These are phyloP conservation scores for Termitomyces sp. DNA, from an alignment of 768 basidiomycete genomes.

Conservation along the genomic window DNA sequence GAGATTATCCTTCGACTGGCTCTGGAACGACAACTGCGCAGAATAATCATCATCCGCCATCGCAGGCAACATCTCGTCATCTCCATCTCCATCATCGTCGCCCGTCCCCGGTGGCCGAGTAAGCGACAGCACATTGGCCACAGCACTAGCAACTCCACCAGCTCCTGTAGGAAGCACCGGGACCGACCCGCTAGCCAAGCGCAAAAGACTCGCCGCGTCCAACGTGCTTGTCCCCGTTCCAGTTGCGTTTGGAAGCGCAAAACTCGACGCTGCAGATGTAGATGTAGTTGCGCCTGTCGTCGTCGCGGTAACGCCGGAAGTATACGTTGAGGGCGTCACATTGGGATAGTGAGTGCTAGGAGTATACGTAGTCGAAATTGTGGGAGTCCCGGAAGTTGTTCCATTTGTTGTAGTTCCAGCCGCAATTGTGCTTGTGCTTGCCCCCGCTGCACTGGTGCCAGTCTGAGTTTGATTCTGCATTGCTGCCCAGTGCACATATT, in stretches of 20 bases:
- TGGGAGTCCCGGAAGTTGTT: neutral
- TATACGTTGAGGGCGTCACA: conserved; percentile 6
- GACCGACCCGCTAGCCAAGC: conserved; percentile 15
- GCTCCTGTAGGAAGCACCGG: conserved; percentile 15
- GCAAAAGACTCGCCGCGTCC: conserved; percentile 21
- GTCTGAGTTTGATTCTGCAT: conserved; percentile 3
- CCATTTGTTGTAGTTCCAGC: neutral
- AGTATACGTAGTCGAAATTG: conserved; percentile 3
- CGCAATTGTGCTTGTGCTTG: neutral
- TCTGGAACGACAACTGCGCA: conserved; percentile 79
- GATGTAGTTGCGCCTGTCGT: conserved; percentile 3
- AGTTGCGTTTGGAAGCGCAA: conserved; percentile 7
- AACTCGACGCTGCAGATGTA: conserved; percentile 4
- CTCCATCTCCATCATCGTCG: conserved; percentile 67
- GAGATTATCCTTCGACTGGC: conserved; percentile 84
- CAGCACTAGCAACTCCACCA: conserved; percentile 14
- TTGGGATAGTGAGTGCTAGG: conserved; percentile 8
- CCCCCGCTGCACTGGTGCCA: neutral
- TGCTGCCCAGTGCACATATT: conserved; percentile 12
- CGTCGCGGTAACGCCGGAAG: neutral
- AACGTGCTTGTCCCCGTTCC: conserved; percentile 11
- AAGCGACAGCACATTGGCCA: conserved; percentile 5
- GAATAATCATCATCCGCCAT: conserved; percentile 92
- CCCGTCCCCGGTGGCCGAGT: conserved; percentile 21
- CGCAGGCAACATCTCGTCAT: conserved; percentile 75